These are phyloP conservation scores for Funneliformis geosporum DNA, from an alignment of 192 early-diverging fungal genomes.

Conservation along the genomic window DNA sequence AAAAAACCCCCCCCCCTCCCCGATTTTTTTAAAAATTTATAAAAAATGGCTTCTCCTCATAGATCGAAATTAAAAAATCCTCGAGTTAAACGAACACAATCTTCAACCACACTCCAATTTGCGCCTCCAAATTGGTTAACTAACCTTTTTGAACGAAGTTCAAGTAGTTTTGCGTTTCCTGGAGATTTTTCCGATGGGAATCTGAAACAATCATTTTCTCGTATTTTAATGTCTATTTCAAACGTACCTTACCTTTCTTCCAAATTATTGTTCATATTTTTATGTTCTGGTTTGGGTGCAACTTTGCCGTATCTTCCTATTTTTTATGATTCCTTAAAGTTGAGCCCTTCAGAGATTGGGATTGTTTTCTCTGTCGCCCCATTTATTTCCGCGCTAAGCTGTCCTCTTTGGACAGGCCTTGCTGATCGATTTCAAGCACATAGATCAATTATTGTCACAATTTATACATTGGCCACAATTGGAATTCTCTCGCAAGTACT, in stretches of 20 bases:
- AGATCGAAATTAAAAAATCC: neutral
- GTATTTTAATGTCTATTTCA: neutral
- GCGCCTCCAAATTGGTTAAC: slow-evolving; percentile 25
- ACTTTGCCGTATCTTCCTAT: slow-evolving; percentile 37
- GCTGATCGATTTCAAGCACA: slow-evolving; percentile 49
- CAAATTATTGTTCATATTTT: slow-evolving; percentile 36
- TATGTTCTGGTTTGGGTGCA: slow-evolving; percentile 36
- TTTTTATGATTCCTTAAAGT: slow-evolving; percentile 35
- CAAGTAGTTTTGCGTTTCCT: neutral
- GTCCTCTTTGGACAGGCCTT: slow-evolving; percentile 48
- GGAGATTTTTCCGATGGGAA: neutral
- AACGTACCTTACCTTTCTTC: slow-evolving; percentile 24
- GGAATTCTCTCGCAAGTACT: slow-evolving; percentile 48
- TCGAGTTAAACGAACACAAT: neutral
- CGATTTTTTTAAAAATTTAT: neutral
- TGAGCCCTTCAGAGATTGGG: slow-evolving; percentile 40
- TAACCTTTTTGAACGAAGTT: neutral
- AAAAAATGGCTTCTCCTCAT: neutral
- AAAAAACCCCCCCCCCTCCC: too few relatives aligned
- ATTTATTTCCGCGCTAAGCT: slow-evolving; percentile 48
- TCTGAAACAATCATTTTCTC: neutral
- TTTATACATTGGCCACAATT: slow-evolving; percentile 43
- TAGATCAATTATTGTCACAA: slow-evolving; percentile 43
- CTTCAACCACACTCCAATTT: slow-evolving; percentile 26
- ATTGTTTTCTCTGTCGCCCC: slow-evolving; percentile 37